These are phyloP conservation scores for Alternaria postmessia DNA, from an alignment of 2,329 filamentous ascomycete genomes.

Conservation along the genomic window DNA sequence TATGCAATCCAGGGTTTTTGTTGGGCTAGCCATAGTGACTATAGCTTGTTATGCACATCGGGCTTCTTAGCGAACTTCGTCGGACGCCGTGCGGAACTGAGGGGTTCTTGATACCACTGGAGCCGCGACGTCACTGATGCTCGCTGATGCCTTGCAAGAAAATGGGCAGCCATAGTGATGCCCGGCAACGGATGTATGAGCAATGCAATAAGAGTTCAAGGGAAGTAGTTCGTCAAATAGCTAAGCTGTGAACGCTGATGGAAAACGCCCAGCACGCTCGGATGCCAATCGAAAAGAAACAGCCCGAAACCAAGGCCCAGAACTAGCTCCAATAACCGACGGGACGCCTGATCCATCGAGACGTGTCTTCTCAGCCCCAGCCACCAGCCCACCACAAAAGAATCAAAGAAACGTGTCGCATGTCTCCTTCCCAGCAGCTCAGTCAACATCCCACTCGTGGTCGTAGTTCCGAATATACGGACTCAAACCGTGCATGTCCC, in stretches of 20 bases:
- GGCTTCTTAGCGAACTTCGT: background rate
- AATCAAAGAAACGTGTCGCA: background rate
- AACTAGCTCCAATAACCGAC: background rate
- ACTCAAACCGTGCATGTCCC: conserved; percentile 53
- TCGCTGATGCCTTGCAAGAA: too few species aligned
- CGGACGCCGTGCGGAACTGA: background rate
- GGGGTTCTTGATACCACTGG: background rate
- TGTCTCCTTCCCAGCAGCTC: conserved; percentile 6
- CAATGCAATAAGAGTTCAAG: background rate
- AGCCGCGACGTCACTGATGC: background rate
- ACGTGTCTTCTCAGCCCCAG: conserved; percentile 2
- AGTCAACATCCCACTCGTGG: conserved; percentile 57
- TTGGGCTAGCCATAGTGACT: background rate
- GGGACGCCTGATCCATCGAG: background rate
- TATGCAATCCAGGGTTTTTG: background rate
- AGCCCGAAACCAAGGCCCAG: background rate
- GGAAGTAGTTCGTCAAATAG: background rate
- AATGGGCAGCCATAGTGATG: too few species aligned
- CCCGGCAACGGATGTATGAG: background rate
- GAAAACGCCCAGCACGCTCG: background rate
- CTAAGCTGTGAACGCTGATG: background rate
- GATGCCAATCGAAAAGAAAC: background rate
- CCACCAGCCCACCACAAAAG: background rate
- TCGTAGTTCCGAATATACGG: conserved; percentile 57
- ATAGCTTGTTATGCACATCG: background rate